Base-by-base conservation (phyloP, 169 alveolate genomes). In the Plasmodium billcollinsi region DNA sequence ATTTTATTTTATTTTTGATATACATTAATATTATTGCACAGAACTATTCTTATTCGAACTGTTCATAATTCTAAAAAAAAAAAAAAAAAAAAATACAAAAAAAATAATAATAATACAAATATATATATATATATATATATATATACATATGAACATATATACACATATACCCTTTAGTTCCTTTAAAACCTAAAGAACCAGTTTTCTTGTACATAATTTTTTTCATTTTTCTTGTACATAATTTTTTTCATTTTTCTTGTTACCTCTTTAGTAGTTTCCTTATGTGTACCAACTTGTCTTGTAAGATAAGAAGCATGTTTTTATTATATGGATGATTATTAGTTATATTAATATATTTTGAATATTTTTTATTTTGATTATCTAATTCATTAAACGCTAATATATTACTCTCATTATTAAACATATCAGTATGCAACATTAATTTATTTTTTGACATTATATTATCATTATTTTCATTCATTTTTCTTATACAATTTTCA, bases 181-280 rank as follows among this genome's bases (percentile, higher is more conserved):
- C 45, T 33, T 33, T 33, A 33, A 9, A 33, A 5, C 9, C 4
- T 33, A 33, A 5, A 33, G 45, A 33, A 33, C 45, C 45, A n/a
- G n/a, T n/a, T n/a, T n/a, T n/a, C n/a, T n/a, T n/a, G n/a, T n/a
- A n/a, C n/a, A n/a, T n/a, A n/a, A n/a, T n/a, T n/a, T n/a, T 33
- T 33, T 33, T 33, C 45, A 33, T 33, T 33, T 33, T 33, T 33
- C 2, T 5, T 33, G 45, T 47, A n/a, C n/a, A n/a, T n/a, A n/a
- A n/a, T n/a, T n/a, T n/a, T 33, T 33, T 33, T 33, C 45, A 33
- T 33, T 33, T 33, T 33, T 33, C 2, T 5, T 33, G 45, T 47
- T 78, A 78, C 89, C 89, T 65, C 59, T 78, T 78, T 26, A 78
- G 76, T 14, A 78, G 56, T 12, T 66, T 78, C 73, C 89, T 78